Conservation (phyloP, 1,139 yeast genomes). For the Candida sp. region DNA sequence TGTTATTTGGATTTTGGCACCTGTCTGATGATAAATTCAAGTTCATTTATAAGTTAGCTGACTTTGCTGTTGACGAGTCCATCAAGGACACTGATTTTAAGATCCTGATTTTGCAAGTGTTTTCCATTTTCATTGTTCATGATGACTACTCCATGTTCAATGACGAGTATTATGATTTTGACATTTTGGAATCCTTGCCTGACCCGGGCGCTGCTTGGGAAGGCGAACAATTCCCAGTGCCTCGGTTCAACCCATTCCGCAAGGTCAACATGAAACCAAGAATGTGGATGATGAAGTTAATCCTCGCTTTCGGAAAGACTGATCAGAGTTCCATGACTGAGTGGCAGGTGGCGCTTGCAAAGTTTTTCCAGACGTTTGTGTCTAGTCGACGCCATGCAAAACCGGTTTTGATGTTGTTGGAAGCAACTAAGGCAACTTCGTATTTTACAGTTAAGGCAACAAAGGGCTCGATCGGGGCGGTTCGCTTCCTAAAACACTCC, state of each 20-base stretch:
- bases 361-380: not conserved
- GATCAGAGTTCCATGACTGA: not conserved
- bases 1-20: not conserved
- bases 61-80: conserved; percentile 3
- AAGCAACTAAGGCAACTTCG: not conserved
- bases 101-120: conserved; percentile 1
- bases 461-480: not conserved
- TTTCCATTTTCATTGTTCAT: not conserved
- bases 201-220: not conserved
- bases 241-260: not conserved
- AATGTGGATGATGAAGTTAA: conserved; percentile 1
- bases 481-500: not conserved
- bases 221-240: not conserved
- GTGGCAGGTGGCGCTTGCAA: conserved; percentile 5
- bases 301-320: not conserved
- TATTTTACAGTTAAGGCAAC: conserved; percentile 4
- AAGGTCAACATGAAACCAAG: not conserved
- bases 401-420: not conserved
- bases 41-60: conserved; percentile 2
- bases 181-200: not conserved
- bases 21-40: not conserved
- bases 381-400: not conserved
- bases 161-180: not conserved
- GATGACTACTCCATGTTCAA: not conserved
- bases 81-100: conserved; percentile 3